Conservation (phyloP, 176 grass and related monocot genomes). For the Poa annua region DNA sequence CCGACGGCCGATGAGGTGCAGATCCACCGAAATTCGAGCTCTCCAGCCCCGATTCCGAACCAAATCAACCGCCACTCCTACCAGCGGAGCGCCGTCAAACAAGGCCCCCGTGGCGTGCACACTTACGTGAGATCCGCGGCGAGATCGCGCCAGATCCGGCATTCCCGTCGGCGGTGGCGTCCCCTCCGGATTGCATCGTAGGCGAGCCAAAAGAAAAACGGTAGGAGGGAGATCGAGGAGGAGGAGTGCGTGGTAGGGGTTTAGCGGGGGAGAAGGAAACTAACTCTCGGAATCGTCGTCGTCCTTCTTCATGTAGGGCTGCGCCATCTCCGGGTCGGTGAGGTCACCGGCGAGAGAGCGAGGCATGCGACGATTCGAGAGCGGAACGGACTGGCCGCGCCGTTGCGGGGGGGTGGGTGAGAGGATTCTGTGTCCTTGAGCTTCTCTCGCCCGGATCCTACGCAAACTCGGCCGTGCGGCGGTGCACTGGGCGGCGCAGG, state of each 20-base stretch:
- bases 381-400: background rate
- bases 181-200: slow-evolving; percentile 28
- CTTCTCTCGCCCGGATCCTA: slow-evolving; percentile 28
- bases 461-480: background rate
- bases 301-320: slow-evolving; percentile 80
- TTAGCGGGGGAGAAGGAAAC: background rate
- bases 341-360: slow-evolving; percentile 59
- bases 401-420: slow-evolving; percentile 23
- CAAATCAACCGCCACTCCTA: slow-evolving; percentile 10
- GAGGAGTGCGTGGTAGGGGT: slow-evolving; percentile 9
- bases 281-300: slow-evolving; percentile 72
- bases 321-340: slow-evolving; percentile 63
- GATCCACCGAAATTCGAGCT: slow-evolving; percentile 25
- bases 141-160: slow-evolving; percentile 56
- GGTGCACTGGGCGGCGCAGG: slow-evolving; percentile 1
- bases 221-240: background rate
- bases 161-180: background rate
- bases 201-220: background rate
- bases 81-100: background rate
- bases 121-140: slow-evolving; percentile 19
- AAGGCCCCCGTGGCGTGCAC: background rate
- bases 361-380: slow-evolving; percentile 34
- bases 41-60: slow-evolving; percentile 9
- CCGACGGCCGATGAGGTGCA: background rate
- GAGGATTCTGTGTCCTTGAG: slow-evolving; percentile 6